Conservation (phyloP, 2,329 filamentous ascomycete genomes). For the Scedosporium minutisporum region DNA sequence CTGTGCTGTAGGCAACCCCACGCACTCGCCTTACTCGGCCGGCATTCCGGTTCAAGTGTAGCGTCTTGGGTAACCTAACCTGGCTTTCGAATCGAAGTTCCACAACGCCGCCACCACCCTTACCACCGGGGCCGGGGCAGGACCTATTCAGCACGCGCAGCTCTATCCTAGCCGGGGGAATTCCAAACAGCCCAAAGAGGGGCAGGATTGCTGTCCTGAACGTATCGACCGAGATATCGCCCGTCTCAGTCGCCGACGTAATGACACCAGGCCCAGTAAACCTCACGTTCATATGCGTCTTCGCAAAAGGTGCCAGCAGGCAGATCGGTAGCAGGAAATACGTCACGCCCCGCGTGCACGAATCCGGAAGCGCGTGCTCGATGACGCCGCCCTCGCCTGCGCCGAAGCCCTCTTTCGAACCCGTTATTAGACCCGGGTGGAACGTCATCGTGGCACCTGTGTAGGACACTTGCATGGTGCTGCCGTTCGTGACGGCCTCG, state of each 20-base stretch:
- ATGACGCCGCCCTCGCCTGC: slow-evolving; percentile 64
- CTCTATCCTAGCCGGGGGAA: slow-evolving; percentile 70
- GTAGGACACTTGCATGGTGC: slow-evolving; percentile 89
- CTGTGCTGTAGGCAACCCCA: slow-evolving; percentile 87
- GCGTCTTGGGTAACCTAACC: slow-evolving; percentile 83
- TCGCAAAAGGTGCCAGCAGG: slow-evolving; percentile 85
- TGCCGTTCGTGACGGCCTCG: slow-evolving; percentile 91
- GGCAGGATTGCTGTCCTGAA: slow-evolving; percentile 90
- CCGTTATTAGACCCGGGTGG: slow-evolving; percentile 84
- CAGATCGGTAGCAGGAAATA: slow-evolving; percentile 90
- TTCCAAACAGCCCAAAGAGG: slow-evolving; percentile 82
- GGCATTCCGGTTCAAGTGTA: slow-evolving; percentile 74
- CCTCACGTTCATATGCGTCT: slow-evolving; percentile 79
- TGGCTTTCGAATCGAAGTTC: slow-evolving; percentile 90
- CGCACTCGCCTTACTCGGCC: slow-evolving; percentile 81
- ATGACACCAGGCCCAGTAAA: slow-evolving; percentile 90
- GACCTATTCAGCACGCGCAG: slow-evolving; percentile 72
- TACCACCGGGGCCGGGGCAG: slow-evolving; percentile 64
- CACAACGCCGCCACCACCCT: slow-evolving; percentile 82
- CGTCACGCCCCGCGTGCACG: slow-evolving; percentile 70
- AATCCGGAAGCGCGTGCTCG: slow-evolving; percentile 68
- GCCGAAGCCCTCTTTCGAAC: slow-evolving; percentile 66
- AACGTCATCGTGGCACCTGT: slow-evolving; percentile 91
- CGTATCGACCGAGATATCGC: slow-evolving; percentile 85
- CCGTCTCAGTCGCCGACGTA: slow-evolving; percentile 70